phyloP scores from a whole-genome alignment of 805 yeast species.

The Zygosaccharomyces lentus region DNA sequence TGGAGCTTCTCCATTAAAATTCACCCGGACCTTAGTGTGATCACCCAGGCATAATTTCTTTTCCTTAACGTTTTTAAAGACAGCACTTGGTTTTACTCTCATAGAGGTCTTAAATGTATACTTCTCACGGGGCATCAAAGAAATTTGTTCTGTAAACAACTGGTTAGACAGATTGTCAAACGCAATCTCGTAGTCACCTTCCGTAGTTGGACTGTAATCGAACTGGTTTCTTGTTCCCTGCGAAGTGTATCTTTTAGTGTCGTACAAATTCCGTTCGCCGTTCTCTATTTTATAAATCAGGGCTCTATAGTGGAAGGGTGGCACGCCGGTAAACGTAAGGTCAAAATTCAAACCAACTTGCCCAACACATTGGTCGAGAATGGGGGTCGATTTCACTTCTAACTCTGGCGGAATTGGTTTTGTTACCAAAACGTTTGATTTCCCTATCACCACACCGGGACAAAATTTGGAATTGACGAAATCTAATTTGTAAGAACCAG shows the following conservation, averaged over 20 bases:
- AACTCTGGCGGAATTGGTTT: constrained; percentile 52
- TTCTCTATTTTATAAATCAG: constrained; percentile 50
- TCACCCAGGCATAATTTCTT: constrained; percentile 47
- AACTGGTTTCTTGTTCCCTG: constrained; percentile 50
- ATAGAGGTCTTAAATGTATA: constrained; percentile 64
- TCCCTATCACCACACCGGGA: constrained; percentile 58
- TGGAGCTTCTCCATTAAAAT: constrained; percentile 76
- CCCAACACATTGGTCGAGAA: constrained; percentile 87
- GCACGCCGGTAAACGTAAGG: constrained; percentile 63
- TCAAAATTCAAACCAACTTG: constrained; percentile 80
- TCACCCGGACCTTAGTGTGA: constrained; percentile 46
- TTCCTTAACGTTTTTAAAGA: constrained; percentile 24
- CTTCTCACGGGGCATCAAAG: constrained; percentile 35
- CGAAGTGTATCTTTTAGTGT: constrained; percentile 37
- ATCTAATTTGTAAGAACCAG: constrained; percentile 64
- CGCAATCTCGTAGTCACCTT: constrained; percentile 75
- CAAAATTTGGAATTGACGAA: constrained; percentile 60
- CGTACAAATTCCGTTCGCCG: constrained; percentile 31
- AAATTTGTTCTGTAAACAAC: constrained; percentile 46
- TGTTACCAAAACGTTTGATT: constrained; percentile 51
- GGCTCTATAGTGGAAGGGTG: constrained; percentile 72
- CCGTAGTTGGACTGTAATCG: constrained; percentile 69
- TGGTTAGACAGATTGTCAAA: constrained; percentile 63
- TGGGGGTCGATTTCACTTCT: constrained; percentile 42
- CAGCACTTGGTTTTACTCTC: constrained; percentile 62